phyloP scores from a whole-genome alignment of 176 grass and related monocot genomes.

The Thinopyrum elongatum region DNA sequence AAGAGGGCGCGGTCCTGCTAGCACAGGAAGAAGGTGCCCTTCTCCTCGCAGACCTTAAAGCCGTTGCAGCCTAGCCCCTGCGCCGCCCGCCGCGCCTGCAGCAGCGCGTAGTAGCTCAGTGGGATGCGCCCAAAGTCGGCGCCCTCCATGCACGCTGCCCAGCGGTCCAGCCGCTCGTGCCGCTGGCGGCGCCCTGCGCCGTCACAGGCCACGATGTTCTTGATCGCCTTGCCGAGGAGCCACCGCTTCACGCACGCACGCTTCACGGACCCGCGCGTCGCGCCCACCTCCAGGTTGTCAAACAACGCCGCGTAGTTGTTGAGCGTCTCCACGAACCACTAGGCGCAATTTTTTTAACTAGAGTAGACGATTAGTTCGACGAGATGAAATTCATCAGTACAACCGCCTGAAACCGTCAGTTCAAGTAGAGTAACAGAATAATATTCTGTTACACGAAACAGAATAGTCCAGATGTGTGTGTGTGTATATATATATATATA shows the following conservation, averaged over 20 bases:
- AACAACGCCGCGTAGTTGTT: conserved; percentile 58
- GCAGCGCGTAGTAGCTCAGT: conserved; percentile 68
- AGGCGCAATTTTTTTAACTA: too few relatives aligned
- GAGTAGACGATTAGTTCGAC: too few relatives aligned
- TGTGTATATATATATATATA: too few relatives aligned
- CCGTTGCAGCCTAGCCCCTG: conserved; percentile 66
- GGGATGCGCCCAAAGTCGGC: conserved; percentile 49
- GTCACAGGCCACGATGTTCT: conserved; percentile 78
- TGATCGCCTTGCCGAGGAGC: conserved; percentile 78
- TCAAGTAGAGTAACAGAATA: too few relatives aligned
- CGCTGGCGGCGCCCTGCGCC: conserved; percentile 50
- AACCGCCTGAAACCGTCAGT: too few relatives aligned
- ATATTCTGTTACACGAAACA: too few relatives aligned
- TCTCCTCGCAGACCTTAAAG: conserved; percentile 69
- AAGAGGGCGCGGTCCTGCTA: conserved; percentile 88
- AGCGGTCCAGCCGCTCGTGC: conserved; percentile 68
- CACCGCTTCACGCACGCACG: conserved; percentile 72
- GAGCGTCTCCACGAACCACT: too few relatives aligned
- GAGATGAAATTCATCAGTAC: too few relatives aligned
- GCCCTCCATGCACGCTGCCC: conserved; percentile 57
- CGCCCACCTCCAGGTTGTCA: conserved; percentile 76
- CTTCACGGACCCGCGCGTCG: conserved; percentile 59
- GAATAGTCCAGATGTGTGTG: too few relatives aligned
- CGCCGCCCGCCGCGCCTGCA: conserved; percentile 60
- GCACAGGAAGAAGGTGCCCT: conserved; percentile 70